Evolutionary conservation across 257 asterid species (phyloP).

Genomic region (Solanum ossicruentum): DNA sequence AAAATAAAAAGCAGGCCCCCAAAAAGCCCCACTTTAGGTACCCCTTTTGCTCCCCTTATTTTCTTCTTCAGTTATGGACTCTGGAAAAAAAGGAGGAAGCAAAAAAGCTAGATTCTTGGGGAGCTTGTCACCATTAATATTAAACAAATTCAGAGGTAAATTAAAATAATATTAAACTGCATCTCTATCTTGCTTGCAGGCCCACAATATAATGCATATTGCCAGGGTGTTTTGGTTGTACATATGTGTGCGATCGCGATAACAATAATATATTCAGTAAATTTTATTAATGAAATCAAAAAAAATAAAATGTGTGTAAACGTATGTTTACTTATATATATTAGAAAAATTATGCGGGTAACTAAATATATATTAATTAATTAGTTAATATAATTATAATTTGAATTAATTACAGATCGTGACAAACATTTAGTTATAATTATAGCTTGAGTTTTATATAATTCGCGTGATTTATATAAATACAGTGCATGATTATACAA

Average conservation of each 20-base stretch:
- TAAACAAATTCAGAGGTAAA: not conserved
- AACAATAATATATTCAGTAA: not conserved
- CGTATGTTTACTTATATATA: too few relatives aligned
- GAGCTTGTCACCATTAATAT: constrained; percentile 20
- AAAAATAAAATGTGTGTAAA: too few relatives aligned
- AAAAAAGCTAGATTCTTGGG: constrained; percentile 29
- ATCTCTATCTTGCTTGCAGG: constrained; percentile 18
- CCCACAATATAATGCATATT: not conserved
- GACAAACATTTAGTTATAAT: too few relatives aligned
- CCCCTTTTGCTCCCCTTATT: constrained; percentile 2
- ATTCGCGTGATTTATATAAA: too few relatives aligned
- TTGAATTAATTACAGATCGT: too few relatives aligned
- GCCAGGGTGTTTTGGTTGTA: constrained; percentile 43
- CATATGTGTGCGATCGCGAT: not conserved
- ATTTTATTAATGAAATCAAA: not conserved
- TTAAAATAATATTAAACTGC: not conserved
- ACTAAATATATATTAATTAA: too few relatives aligned
- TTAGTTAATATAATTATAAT: too few relatives aligned
- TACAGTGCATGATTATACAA: too few relatives aligned
- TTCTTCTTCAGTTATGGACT: constrained; percentile 22
- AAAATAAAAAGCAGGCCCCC: constrained; percentile 18
- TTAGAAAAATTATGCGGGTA: too few relatives aligned
- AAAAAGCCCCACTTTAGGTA: constrained; percentile 26
- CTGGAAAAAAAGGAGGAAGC: constrained; percentile 12
- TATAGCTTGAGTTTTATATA: too few relatives aligned